A percentile compares a stretch with the other conserved stretches of the same genome.
Evolutionary conservation across 305 asterid genomes (phyloP).

Genomic region (Fraxinus platypoda): DNA sequence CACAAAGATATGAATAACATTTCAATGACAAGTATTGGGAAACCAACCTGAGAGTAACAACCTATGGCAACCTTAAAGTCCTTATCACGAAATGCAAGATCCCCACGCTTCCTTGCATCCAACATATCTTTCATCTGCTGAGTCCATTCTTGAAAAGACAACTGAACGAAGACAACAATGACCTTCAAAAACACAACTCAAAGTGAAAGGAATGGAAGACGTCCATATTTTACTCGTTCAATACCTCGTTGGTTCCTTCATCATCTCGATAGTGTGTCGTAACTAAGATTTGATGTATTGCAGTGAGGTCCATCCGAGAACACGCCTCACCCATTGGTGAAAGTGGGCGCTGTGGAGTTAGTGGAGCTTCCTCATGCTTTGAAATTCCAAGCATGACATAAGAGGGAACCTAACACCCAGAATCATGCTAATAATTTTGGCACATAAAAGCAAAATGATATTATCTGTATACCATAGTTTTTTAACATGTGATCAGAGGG

Average conservation of each 20-base stretch:
- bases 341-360: conserved; percentile 53
- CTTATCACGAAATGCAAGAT: conserved; percentile 57
- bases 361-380: conserved; percentile 50
- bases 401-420: conserved; percentile 52
- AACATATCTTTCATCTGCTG: conserved; percentile 64
- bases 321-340: conserved; percentile 68
- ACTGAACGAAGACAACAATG: conserved; percentile 23
- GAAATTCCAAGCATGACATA: conserved; percentile 61
- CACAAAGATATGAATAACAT: background rate
- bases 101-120: conserved; percentile 65
- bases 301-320: conserved; percentile 58
- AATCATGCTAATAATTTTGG: conserved; percentile 7
- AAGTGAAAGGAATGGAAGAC: background rate
- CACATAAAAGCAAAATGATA: background rate
- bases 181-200: background rate
- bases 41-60: conserved; percentile 52
- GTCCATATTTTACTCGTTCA: background rate
- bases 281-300: conserved; percentile 61
- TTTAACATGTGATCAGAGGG: background rate
- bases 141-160: conserved; percentile 74
- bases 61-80: conserved; percentile 54
- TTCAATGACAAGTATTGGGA: background rate
- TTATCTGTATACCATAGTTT: background rate
- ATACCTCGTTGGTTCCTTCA: conserved; percentile 64
- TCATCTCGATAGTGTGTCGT: conserved; percentile 56